Base-by-base conservation (phyloP, 2,329 filamentous ascomycete species). In the Fusarium albosuccineum region DNA sequence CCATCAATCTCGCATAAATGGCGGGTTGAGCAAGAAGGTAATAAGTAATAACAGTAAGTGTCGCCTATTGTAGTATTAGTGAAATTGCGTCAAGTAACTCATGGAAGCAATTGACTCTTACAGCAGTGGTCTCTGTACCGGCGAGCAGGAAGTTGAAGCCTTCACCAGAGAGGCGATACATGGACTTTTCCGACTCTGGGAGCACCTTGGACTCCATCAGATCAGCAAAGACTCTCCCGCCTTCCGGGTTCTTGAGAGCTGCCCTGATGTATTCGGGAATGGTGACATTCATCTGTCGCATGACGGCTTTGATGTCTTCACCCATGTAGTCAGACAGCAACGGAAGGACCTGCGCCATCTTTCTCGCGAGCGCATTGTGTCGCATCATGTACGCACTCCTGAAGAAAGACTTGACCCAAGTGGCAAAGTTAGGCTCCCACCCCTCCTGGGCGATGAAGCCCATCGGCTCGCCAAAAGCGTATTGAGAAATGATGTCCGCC, bases 111-210 rank as follows among this genome's bases (percentile, higher is more conserved):
- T 1, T 0, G 14, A 9, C 4, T n/a, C 77, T 72, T 29, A 77
- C 77, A 13, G 75, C 76, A 7, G 71, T 75, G 2, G 77, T 83
- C 62, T 83, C 80, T 0, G 77, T 78, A 0, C 80, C 81, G 2
- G 78, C 81, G 2, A 73, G 65, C 1, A 82, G 50, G 17, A 83
- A 61, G 5, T 74, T 67, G 22, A 77, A 76, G 0, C 76, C 80
- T 45, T 83, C 82, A 5, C 81, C 74, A 9, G 73, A 73, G 1
- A 82, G 67, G 2, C 79, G 71, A 11, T 74, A 68, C 4, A 70
- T 58, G 0, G 73, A 76, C 42, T 79, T 80, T 50, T 84, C 81
- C 5, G 78, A 66, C 63, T 70, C 10, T 73, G 77, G 17, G 1
- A 83, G 49, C 1, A 73, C 61, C 9, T 70, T 65, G 0, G 70